A percentile compares a stretch with the other conserved stretches of the same genome.
Evolutionary conservation across 768 basidiomycete genomes (phyloP).

Genomic region (Amanita jacksonii): DNA sequence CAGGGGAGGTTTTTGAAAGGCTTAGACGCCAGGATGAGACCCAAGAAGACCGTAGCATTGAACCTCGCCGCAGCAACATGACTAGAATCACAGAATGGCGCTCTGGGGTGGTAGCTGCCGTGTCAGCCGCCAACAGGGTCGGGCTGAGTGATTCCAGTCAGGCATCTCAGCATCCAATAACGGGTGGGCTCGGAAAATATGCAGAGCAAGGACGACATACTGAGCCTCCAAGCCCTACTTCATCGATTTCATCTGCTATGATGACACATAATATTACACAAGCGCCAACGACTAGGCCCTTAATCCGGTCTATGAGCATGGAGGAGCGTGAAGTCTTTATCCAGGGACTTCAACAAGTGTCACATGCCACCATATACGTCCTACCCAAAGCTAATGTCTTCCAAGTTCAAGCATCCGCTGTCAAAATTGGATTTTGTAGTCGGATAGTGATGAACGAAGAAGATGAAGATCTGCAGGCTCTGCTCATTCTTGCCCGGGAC

Average conservation of each 20-base stretch:
- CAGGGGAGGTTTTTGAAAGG: constrained; percentile 6
- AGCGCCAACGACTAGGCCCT: constrained; percentile 14
- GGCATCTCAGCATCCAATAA: too few relatives aligned
- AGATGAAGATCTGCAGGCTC: constrained; percentile 27
- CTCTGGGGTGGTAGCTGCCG: constrained; percentile 1
- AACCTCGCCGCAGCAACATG: not conserved
- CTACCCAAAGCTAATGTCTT: constrained; percentile 37
- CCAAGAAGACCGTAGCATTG: not conserved
- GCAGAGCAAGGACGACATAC: too few relatives aligned
- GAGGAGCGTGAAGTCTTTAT: constrained; percentile 45
- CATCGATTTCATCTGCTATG: constrained; percentile 11
- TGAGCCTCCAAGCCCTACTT: not conserved
- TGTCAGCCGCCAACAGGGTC: not conserved
- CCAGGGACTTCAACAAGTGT: constrained; percentile 30
- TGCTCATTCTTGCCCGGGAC: constrained; percentile 46
- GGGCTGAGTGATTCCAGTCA: not conserved
- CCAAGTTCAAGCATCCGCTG: constrained; percentile 29
- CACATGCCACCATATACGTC: constrained; percentile 39
- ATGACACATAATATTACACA: constrained; percentile 7
- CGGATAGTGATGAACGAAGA: constrained; percentile 29
- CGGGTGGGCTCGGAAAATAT: not conserved
- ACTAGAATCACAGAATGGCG: constrained; percentile 7
- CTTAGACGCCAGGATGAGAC: constrained; percentile 1
- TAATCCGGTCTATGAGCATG: constrained; percentile 40
- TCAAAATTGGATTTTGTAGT: constrained; percentile 33